Conservation (phyloP, 164 flowering plant genomes). For the Vitis rotundifolia region DNA sequence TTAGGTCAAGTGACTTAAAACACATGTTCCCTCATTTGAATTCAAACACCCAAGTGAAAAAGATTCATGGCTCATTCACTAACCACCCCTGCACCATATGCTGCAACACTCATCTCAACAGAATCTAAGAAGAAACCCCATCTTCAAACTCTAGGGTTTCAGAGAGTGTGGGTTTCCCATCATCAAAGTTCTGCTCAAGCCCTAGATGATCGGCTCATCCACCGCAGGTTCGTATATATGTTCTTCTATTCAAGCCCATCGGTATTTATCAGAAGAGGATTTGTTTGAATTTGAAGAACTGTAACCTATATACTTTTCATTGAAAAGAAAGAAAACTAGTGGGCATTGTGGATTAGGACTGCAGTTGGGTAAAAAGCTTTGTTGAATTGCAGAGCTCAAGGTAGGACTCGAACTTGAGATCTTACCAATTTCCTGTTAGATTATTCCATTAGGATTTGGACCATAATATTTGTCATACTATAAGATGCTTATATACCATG, state of each 20-base stretch:
- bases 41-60: neutral
- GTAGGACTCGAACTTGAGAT: too few relatives aligned
- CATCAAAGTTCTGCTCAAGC: neutral
- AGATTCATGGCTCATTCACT: slow-evolving; percentile 31
- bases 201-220: neutral
- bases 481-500: too few relatives aligned
- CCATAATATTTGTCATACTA: too few relatives aligned
- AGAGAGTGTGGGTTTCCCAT: slow-evolving; percentile 4
- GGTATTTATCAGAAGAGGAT: too few relatives aligned
- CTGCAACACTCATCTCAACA: slow-evolving; percentile 5
- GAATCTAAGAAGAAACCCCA: slow-evolving; percentile 3
- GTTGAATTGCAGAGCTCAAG: too few relatives aligned
- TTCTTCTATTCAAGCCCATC: neutral
- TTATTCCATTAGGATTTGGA: too few relatives aligned
- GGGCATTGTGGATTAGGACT: too few relatives aligned
- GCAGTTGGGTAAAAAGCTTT: too few relatives aligned
- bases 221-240: slow-evolving; percentile 19
- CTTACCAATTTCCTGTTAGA: too few relatives aligned
- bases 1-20: slow-evolving; percentile 1
- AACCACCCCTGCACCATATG: slow-evolving; percentile 8
- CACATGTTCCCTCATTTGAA: neutral
- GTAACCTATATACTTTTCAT: too few relatives aligned
- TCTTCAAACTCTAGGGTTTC: neutral
- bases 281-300: too few relatives aligned
- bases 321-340: too few relatives aligned